phyloP scores from a whole-genome alignment of 768 basidiomycete species.

The Xerocomellus amylosporus region DNA sequence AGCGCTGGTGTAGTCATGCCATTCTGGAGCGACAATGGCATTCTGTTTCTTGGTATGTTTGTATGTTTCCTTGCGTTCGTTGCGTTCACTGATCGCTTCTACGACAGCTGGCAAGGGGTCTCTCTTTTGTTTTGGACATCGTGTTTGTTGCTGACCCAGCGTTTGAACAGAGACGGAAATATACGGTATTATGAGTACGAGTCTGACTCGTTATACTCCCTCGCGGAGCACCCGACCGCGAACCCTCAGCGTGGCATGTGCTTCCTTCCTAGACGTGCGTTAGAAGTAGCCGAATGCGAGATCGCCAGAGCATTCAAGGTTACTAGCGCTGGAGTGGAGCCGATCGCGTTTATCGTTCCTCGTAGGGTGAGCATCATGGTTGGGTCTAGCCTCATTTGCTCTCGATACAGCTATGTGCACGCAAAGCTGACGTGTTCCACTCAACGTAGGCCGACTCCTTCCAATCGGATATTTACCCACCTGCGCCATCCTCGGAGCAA shows the following conservation, averaged over 20 bases:
- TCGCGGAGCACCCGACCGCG: slow-evolving; percentile 82
- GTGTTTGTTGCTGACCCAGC: neutral
- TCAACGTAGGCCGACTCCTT: slow-evolving; percentile 76
- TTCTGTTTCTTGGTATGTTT: slow-evolving; percentile 74
- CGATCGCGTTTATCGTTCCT: slow-evolving; percentile 93
- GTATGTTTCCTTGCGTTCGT: neutral
- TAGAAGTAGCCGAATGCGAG: slow-evolving; percentile 89
- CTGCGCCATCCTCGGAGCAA: slow-evolving; percentile 79
- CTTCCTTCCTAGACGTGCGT: slow-evolving; percentile 89
- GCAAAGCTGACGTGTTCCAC: neutral
- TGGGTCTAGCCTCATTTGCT: neutral
- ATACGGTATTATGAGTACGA: slow-evolving; percentile 98
- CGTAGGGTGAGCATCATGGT: slow-evolving; percentile 58
- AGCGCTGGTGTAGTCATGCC: slow-evolving; percentile 95
- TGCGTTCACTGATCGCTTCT: neutral
- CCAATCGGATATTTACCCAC: slow-evolving; percentile 97
- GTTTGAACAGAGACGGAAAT: slow-evolving; percentile 76
- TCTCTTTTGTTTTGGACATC: slow-evolving; percentile 14
- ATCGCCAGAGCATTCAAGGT: slow-evolving; percentile 95
- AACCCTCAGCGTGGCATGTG: slow-evolving; percentile 97
- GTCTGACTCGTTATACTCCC: slow-evolving; percentile 69
- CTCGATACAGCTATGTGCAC: neutral
- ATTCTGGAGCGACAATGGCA: slow-evolving; percentile 94
- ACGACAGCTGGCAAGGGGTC: slow-evolving; percentile 81
- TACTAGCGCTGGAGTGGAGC: slow-evolving; percentile 68